Base-by-base conservation (phyloP, 225 moss, liverwort and hornwort genomes). In the Polytrichum commune region DNA sequence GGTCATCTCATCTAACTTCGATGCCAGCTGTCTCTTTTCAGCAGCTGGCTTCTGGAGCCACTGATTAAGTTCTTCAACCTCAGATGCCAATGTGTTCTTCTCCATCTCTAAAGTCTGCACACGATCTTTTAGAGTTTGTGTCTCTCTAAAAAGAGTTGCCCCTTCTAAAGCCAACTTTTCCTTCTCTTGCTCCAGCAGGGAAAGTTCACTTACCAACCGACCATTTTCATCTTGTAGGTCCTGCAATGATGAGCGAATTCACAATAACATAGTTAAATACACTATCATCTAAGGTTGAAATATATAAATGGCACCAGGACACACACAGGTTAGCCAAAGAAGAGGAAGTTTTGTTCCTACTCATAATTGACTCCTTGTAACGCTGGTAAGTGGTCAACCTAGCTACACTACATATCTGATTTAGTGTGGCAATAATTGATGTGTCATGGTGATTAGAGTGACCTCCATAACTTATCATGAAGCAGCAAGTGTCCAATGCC, bases 21-120 rank as follows among this genome's bases (percentile, higher is more conserved):
- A 74, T 32, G 77, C 84, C 28, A 84, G 77, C 46, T 84, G 80
- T 72, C 64, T 77, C 80, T 77, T 84, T 66, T 84, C 80, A 72
- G 77, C 80, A 58, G 80, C 77, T 53, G 84, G 84, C 65, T 77
- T 77, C 72, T 78, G 84, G 62, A 84, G 80, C 84, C 84, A 84
- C 60, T 75, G 84, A 22, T 80, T 84, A 46, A 84, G 77, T 57
- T 84, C 84, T 30, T 84, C 84, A 57, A 84, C 80, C 32, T 84
- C 84, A 30, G 22, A 77, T 26, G 69, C 74, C 77, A 84, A 74
- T 72, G 77, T 80, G 19, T 62, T 72, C 27, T 78, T 80, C 55
- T 84, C 84, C 13, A 55, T 54, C 60, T 84, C 84, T 54, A 84
- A 66, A 69, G 30, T 62, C 65, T 78, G 65, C 65, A 84, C 75